Conservation (phyloP, 2,329 filamentous ascomycete species). For the Orbilia blumenaviensis region DNA sequence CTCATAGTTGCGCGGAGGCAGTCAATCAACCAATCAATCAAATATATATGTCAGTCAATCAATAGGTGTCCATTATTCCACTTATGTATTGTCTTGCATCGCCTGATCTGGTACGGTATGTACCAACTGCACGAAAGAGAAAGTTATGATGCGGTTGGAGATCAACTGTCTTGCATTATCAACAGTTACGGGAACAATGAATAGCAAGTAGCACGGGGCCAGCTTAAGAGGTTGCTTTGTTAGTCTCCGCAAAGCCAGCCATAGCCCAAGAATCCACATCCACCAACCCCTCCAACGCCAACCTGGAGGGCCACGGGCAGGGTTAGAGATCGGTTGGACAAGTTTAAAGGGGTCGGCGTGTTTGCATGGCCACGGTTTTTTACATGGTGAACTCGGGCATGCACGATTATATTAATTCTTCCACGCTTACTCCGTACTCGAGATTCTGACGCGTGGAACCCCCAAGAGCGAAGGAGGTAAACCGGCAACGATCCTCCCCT, state of each 20-base stretch:
- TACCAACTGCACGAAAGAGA: neutral
- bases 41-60: no score
- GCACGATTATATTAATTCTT: slow-evolving; percentile 24
- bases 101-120: no score
- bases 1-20: neutral
- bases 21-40: slow-evolving; percentile 35
- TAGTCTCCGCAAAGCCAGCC: slow-evolving; percentile 22
- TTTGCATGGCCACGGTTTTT: slow-evolving; percentile 20
- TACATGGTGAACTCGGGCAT: slow-evolving; percentile 16
- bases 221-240: slow-evolving; percentile 24
- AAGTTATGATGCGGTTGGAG: no score
- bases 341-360: slow-evolving; percentile 47
- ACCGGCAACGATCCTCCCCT: slow-evolving; percentile 42
- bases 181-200: slow-evolving; percentile 2
- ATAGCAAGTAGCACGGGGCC: neutral
- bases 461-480: slow-evolving; percentile 48
- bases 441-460: slow-evolving; percentile 30
- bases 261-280: slow-evolving; percentile 22
- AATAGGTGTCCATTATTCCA: neutral
- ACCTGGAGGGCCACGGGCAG: slow-evolving; percentile 20
- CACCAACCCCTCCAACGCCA: slow-evolving; percentile 29
- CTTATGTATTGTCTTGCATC: no score
- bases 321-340: slow-evolving; percentile 45
- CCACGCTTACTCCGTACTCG: slow-evolving; percentile 47
- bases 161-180: neutral